Conservation (phyloP, 1,139 yeast genomes). For the Suhomyces yuchorum region DNA sequence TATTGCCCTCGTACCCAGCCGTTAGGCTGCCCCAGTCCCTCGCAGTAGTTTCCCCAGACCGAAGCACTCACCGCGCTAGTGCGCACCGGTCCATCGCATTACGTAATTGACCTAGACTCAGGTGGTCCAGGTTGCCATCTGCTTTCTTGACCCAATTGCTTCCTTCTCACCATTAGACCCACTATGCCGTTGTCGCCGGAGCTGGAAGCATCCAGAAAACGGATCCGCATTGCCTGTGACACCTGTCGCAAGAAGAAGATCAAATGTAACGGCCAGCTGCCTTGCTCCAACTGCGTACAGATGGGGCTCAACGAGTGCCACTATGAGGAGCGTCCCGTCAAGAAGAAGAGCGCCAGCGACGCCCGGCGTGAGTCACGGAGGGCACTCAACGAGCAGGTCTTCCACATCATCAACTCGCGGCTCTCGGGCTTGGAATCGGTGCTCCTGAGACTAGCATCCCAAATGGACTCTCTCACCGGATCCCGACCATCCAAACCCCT, state of each 20-base stretch:
- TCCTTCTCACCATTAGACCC: not conserved
- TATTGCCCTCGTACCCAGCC: too few relatives aligned
- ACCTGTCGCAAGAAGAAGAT: conserved; percentile 30
- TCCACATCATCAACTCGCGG: conserved; percentile 26
- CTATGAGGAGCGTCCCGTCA: conserved; percentile 30
- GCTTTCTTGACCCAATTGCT: not conserved
- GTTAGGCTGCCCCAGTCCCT: too few relatives aligned
- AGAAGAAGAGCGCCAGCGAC: conserved; percentile 15
- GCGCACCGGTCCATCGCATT: not conserved
- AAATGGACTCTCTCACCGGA: conserved; percentile 16
- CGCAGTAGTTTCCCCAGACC: too few relatives aligned
- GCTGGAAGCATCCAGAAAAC: conserved; percentile 8
- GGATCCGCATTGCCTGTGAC: conserved; percentile 29
- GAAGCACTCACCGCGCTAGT: not conserved
- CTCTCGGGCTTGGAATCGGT: conserved; percentile 29
- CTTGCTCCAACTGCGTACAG: conserved; percentile 26
- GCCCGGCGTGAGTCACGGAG: conserved; percentile 2
- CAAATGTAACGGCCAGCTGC: conserved; percentile 28
- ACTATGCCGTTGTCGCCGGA: conserved; percentile 2
- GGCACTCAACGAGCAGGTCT: conserved; percentile 8
- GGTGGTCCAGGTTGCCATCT: not conserved
- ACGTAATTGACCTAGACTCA: not conserved
- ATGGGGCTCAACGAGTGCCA: conserved; percentile 28
- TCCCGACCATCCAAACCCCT: not conserved
- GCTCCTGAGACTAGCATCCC: conserved; percentile 22